Evolutionary conservation across 495 filamentous ascomycete species (phyloP), one percentile per base, ranked within the genome.

Genomic region (Barbatosphaeria neglecta): DNA sequence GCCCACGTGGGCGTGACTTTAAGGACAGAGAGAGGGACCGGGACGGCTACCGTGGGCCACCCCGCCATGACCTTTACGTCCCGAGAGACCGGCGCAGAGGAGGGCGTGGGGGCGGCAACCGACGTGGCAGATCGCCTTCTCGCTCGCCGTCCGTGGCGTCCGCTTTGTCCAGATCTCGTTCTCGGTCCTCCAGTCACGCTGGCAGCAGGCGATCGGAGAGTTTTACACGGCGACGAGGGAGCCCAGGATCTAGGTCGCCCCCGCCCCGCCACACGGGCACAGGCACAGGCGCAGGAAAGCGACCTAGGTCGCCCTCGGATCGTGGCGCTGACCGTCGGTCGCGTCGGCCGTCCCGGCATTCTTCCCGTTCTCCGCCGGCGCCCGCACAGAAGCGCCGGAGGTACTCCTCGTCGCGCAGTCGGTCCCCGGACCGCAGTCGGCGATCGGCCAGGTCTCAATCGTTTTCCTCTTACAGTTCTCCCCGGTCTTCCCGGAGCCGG

Each of bases 401-500:
- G 1, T 60, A 63, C 37, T 61, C 62, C 5, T 44, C 49, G 8
- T 65, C 62, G 6, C 42, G 44, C 8, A 62, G 54, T 13, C 38
- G 25, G 20, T 41, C 49, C 8, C 43, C 37, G 13, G 44, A 41
- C 45, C 40, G 49, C 45, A 23, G 39, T 15, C 49, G 50, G 37
- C 40, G 41, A 7, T 24, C 27, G 17, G 20, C 17, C 15, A 28
- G 43, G 18, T 45, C 43, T 13, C 10, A 11, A 10, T 44, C 43
- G 13, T 37, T 18, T 13, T 45, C 43, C 0, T 27, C 31, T 2
- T 35, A 35, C 31, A 6, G 31, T n/a, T 35, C 31, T n/a, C 16
- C 22, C 11, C 33, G 61, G 53, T 70, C 68, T 38, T 71, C 68
- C 47, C 68, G 67, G 52, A 78, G 72, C 58, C 56, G 63, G n/a